These are phyloP conservation scores for Penicillium occitanis DNA, from an alignment of 2,329 filamentous ascomycete genomes.

Conservation along the genomic window DNA sequence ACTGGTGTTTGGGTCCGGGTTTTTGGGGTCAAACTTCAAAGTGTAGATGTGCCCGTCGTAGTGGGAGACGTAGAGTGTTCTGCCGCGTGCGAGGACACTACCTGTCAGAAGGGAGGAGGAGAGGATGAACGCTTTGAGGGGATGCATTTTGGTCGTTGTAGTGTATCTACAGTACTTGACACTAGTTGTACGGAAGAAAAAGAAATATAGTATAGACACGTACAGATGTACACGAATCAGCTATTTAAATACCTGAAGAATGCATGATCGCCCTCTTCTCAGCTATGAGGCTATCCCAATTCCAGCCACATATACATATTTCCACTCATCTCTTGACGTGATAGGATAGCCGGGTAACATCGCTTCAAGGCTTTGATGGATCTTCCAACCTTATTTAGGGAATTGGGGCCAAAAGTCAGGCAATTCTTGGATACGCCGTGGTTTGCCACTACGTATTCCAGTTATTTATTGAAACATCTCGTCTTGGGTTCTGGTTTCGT, in stretches of 20 bases:
- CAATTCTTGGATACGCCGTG: background rate
- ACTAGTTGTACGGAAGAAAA: background rate
- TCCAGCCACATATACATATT: background rate
- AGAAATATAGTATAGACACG: no score
- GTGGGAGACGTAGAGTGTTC: conserved; percentile 40
- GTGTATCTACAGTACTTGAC: background rate
- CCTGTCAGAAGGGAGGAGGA: background rate
- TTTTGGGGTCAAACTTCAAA: conserved; percentile 27
- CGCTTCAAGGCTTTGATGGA: background rate
- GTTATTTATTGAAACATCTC: background rate
- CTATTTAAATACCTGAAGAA: background rate
- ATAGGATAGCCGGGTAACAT: background rate
- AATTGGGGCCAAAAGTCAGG: background rate
- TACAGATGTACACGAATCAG: background rate
- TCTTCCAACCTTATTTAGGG: background rate
- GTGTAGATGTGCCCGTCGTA: conserved; percentile 40
- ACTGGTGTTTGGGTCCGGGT: conserved; percentile 13
- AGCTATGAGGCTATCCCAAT: background rate
- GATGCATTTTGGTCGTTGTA: background rate
- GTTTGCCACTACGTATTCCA: background rate
- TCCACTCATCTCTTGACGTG: background rate
- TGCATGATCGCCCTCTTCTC: background rate
- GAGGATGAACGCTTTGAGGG: background rate
- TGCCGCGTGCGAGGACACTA: background rate
- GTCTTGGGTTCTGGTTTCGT: background rate